Base-by-base conservation (phyloP, 192 early-diverging fungal genomes). In the Podila clonocystis region DNA sequence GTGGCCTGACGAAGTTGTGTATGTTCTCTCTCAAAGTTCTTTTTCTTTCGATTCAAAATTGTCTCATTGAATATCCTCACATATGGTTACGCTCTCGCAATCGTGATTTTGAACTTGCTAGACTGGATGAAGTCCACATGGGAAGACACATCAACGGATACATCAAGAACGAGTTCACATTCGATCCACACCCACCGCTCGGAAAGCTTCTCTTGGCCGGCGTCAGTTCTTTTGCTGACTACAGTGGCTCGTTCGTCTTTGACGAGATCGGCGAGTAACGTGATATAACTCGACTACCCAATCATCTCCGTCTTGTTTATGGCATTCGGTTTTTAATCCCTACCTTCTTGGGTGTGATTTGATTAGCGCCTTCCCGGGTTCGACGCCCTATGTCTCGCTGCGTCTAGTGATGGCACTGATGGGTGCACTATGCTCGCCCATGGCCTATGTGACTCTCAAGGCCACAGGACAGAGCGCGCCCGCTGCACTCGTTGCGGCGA, bases 181-280 rank as follows among this genome's bases (percentile, higher is more conserved):
- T 93, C 65, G 91, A 68, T 34, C 59, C 36, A 9, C 73, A 75
- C 4, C 73, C 73, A n/a, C 66, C 73, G 64, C 69, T 87, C 41
- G 86, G 73, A 58, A 87, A 82, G 36, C 72, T 87, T 72, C 48
- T 85, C 33, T 74, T 87, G 60, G 86, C 86, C 12, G 71, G 83
- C 13, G 86, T 88, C 13, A 93, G 92, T 20, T 87, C 85, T 62
- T 34, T 93, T 13, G 87, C 89, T 31, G 93, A 94, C 9, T 97
- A 96, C 72, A 91, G 94, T 73, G 96, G 95, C 17, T 77, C 91
- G 55, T 98, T 97, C 75, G 87, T 92, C 49, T 98, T 98, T 82
- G 94, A 97, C 62, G 87, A 91, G 52, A 97, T 98, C 82, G 94
- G 94, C 49, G 86, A 91, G 85, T 88, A 76, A 74, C 77, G 72